phyloP scores from a whole-genome alignment of 257 asterid genomes.

The Solanum bulbocastanum region DNA sequence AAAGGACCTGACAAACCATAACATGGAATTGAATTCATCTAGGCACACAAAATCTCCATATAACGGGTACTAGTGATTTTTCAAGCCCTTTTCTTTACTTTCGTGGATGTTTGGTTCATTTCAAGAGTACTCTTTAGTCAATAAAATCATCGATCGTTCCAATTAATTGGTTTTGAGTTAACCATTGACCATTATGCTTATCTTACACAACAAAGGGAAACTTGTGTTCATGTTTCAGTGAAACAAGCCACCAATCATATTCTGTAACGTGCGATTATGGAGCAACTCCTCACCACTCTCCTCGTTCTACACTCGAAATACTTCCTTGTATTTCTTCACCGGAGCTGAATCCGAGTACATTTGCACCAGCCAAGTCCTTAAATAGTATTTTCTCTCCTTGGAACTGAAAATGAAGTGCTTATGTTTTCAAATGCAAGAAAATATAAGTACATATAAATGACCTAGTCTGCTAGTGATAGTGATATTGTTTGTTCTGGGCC shows the following conservation, averaged over 20 bases:
- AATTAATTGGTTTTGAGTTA: background rate
- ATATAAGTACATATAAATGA: background rate
- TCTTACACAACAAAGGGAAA: background rate
- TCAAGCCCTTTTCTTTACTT: background rate
- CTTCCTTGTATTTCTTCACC: conserved; percentile 28
- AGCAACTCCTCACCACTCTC: conserved; percentile 34
- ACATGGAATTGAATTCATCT: conserved; percentile 15
- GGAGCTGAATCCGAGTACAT: conserved; percentile 16
- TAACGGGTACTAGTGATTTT: conserved; percentile 16
- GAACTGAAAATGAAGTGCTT: background rate
- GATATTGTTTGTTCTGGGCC: background rate
- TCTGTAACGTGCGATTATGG: conserved; percentile 20
- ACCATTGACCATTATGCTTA: background rate
- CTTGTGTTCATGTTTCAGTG: conserved; percentile 16
- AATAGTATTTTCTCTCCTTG: background rate
- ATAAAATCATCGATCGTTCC: background rate
- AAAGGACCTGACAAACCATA: conserved; percentile 13
- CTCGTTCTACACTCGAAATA: conserved; percentile 46
- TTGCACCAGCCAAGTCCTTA: conserved; percentile 10
- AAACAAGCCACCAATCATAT: conserved; percentile 20
- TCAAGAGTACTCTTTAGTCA: background rate
- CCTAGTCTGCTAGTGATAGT: background rate
- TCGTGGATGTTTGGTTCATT: background rate
- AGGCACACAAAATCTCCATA: conserved; percentile 26
- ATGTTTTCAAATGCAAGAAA: background rate